Conservation (phyloP, 2,329 filamentous ascomycete genomes). For the Apiospora rasikravindrae region DNA sequence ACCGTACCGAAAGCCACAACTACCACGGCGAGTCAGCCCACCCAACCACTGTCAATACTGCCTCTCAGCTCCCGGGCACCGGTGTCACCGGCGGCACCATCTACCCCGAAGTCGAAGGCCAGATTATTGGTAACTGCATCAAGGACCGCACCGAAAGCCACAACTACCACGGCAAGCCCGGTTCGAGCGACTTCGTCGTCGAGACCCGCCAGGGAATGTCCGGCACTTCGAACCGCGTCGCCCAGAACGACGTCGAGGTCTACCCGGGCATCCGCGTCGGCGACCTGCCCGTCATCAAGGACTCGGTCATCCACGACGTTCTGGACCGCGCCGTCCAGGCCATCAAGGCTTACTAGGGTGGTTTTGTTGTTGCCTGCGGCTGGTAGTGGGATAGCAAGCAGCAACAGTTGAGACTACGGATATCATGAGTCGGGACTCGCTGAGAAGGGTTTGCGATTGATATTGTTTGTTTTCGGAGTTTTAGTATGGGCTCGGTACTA, state of each 20-base stretch:
- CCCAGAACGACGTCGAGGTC: neutral
- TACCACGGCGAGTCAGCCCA: neutral
- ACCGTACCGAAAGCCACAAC: neutral
- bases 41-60: neutral
- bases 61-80: neutral
- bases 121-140: neutral
- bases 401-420: neutral
- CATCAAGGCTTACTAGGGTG: slow-evolving; percentile 4
- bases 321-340: slow-evolving; percentile 6
- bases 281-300: neutral
- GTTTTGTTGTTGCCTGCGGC: neutral
- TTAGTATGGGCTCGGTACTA: neutral
- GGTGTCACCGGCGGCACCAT: neutral
- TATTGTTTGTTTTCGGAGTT: neutral
- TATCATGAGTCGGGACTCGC: neutral
- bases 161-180: neutral
- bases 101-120: neutral
- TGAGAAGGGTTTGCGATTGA: neutral
- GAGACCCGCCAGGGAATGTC: slow-evolving; percentile 20
- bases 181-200: neutral
- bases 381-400: neutral
- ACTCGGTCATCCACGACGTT: slow-evolving; percentile 4
- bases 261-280: neutral
- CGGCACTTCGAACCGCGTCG: slow-evolving; percentile 5
- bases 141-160: neutral